These are phyloP conservation scores for Pythium chondricola DNA, from an alignment of 352 stramenopile species.

Conservation along the genomic window DNA sequence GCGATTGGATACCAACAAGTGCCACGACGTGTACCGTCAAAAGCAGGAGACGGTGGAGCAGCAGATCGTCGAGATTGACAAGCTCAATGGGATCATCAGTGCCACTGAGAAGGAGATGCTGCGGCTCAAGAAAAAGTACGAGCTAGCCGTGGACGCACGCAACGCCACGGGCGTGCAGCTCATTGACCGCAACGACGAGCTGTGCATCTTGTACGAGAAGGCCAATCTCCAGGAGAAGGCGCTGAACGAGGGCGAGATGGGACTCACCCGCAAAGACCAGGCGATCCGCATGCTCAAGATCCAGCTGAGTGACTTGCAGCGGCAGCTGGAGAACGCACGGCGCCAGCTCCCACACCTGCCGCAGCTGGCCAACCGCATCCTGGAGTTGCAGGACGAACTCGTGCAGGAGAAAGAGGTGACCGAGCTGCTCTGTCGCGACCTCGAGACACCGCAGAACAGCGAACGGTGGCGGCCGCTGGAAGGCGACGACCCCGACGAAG, in stretches of 20 bases:
- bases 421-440: slow-evolving; percentile 83
- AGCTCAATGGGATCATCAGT: slow-evolving; percentile 92
- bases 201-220: slow-evolving; percentile 95
- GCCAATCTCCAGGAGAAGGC: slow-evolving; percentile 86
- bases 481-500: slow-evolving; percentile 86
- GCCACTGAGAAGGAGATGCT: slow-evolving; percentile 88
- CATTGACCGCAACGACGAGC: slow-evolving; percentile 94
- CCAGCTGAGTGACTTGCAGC: slow-evolving; percentile 57
- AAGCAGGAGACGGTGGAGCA: slow-evolving; percentile 92
- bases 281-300: slow-evolving; percentile 77
- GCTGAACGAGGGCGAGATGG: slow-evolving; percentile 74
- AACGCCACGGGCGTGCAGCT: slow-evolving; percentile 90
- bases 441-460: slow-evolving; percentile 88
- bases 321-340: slow-evolving; percentile 66
- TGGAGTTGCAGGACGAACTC: slow-evolving; percentile 78
- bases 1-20: slow-evolving; percentile 89
- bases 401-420: slow-evolving; percentile 82
- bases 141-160: slow-evolving; percentile 79
- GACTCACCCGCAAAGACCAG: slow-evolving; percentile 75
- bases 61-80: slow-evolving; percentile 95
- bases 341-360: slow-evolving; percentile 75
- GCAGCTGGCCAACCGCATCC: slow-evolving; percentile 72
- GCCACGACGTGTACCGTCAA: slow-evolving; percentile 80
- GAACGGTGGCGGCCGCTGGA: slow-evolving; percentile 85
- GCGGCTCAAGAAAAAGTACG: slow-evolving; percentile 90